Percentiles rank a stretch among this genome's conserved stretches.
Conservation (phyloP, 768 basidiomycete genomes). For the Roridomyces roridus region DNA sequence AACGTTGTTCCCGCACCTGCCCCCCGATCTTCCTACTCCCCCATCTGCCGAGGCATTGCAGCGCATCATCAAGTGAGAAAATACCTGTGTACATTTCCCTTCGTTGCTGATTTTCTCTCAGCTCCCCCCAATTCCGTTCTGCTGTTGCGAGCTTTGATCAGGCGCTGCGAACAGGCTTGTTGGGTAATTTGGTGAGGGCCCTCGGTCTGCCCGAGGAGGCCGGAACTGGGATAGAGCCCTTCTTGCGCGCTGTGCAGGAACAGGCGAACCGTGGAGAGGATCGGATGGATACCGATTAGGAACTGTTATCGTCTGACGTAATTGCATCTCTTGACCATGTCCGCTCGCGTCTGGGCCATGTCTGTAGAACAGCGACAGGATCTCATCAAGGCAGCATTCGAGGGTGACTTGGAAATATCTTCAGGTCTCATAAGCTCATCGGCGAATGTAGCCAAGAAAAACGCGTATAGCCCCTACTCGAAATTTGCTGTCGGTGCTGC, state of each 20-base stretch:
- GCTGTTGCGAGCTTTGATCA: slow-evolving; percentile 84
- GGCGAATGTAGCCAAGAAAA: slow-evolving; percentile 66
- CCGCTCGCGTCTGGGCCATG: too few relatives aligned
- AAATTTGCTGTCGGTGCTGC: slow-evolving; percentile 96
- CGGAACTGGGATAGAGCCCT: slow-evolving; percentile 77
- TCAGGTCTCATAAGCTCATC: not conserved
- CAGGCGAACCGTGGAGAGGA: slow-evolving; percentile 65
- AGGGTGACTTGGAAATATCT: not conserved
- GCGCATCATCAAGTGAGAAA: slow-evolving; percentile 65
- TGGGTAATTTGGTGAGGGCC: slow-evolving; percentile 75
- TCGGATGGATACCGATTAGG: slow-evolving; percentile 82
- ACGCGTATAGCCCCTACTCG: slow-evolving; percentile 85
- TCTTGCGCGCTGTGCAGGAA: slow-evolving; percentile 80
- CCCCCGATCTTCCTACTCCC: slow-evolving; percentile 73
- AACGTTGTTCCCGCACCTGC: slow-evolving; percentile 81
- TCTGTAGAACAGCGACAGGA: too few relatives aligned
- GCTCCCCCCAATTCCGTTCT: slow-evolving; percentile 82
- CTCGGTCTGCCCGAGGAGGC: slow-evolving; percentile 88
- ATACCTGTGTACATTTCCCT: not conserved
- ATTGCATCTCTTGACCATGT: too few relatives aligned
- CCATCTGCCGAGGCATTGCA: slow-evolving; percentile 74
- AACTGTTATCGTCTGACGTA: not conserved
- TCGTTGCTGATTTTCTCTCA: slow-evolving; percentile 26
- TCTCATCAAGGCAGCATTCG: too few relatives aligned
- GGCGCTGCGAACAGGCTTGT: slow-evolving; percentile 80